These are phyloP conservation scores for Candida sojae DNA, from an alignment of 1,139 yeast species.

Conservation along the genomic window DNA sequence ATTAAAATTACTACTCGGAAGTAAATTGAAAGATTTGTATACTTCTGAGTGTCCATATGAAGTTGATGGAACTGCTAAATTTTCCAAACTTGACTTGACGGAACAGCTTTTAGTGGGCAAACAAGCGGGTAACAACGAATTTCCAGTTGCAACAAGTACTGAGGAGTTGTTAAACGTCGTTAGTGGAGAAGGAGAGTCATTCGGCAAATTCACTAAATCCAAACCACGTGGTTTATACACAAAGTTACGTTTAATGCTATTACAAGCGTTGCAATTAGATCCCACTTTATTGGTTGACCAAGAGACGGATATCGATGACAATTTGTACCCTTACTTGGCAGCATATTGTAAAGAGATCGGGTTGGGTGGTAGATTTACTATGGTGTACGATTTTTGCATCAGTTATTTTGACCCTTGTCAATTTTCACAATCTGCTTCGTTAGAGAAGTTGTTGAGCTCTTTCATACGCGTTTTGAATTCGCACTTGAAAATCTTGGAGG, in stretches of 20 bases:
- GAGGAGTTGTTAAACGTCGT: background rate
- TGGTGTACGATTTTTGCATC: too few species aligned
- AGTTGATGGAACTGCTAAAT: background rate
- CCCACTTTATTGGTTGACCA: background rate
- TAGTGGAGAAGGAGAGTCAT: background rate
- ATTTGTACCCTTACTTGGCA: conserved; percentile 12
- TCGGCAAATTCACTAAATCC: background rate
- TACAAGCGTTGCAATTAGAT: background rate
- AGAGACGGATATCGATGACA: conserved; percentile 5
- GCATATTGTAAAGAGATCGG: conserved; percentile 1
- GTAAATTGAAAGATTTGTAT: background rate
- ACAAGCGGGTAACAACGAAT: background rate
- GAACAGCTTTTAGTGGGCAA: background rate
- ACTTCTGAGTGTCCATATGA: background rate
- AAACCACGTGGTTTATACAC: background rate
- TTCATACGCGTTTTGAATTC: conserved; percentile 4
- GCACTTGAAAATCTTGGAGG: conserved; percentile 3
- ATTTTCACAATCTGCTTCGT: background rate
- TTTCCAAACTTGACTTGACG: background rate
- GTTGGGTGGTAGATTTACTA: background rate
- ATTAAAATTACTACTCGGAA: background rate
- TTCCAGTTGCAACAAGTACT: background rate
- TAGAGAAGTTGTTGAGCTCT: background rate
- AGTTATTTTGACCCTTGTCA: background rate
- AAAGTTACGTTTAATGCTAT: background rate